Percentiles rank a stretch among this genome's conserved stretches.
phyloP scores from a whole-genome alignment of 1,284 basidiomycete genomes.

The Pascua sp. region DNA sequence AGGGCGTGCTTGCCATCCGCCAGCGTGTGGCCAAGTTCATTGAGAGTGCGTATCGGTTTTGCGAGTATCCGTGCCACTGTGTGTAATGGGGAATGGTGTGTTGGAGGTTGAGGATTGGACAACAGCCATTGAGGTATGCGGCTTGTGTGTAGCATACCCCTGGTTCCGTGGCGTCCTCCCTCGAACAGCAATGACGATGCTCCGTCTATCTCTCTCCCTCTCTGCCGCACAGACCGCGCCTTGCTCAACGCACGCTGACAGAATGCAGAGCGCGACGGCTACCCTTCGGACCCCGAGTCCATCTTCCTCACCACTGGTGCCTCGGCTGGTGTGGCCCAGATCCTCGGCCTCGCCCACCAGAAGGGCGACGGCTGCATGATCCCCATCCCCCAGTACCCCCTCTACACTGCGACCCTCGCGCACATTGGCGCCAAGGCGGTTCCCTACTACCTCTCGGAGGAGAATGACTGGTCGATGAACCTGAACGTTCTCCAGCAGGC shows the following conservation, averaged over 20 bases:
- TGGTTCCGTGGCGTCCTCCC: no score
- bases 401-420: slow-evolving; percentile 92
- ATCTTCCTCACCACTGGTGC: slow-evolving; percentile 95
- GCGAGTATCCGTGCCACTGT: not conserved
- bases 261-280: slow-evolving; percentile 75
- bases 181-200: not conserved
- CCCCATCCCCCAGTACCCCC: slow-evolving; percentile 96
- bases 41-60: slow-evolving; percentile 56
- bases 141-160: no score
- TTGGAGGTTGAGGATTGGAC: not conserved
- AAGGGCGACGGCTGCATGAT: slow-evolving; percentile 57
- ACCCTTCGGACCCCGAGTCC: slow-evolving; percentile 73
- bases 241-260: not conserved
- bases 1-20: slow-evolving; percentile 86
- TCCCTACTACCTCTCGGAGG: slow-evolving; percentile 85
- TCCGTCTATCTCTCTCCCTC: not conserved
- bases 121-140: no score
- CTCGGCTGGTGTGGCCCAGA: slow-evolving; percentile 82
- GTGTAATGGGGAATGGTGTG: not conserved
- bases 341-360: slow-evolving; percentile 56
- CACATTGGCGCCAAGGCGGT: slow-evolving; percentile 76
- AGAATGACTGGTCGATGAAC: slow-evolving; percentile 80
- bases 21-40: slow-evolving; percentile 88
- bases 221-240: no score
- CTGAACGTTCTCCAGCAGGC: slow-evolving; percentile 65